These are phyloP conservation scores for Starmerella vaccinii DNA, from an alignment of 805 yeast genomes.

Conservation along the genomic window DNA sequence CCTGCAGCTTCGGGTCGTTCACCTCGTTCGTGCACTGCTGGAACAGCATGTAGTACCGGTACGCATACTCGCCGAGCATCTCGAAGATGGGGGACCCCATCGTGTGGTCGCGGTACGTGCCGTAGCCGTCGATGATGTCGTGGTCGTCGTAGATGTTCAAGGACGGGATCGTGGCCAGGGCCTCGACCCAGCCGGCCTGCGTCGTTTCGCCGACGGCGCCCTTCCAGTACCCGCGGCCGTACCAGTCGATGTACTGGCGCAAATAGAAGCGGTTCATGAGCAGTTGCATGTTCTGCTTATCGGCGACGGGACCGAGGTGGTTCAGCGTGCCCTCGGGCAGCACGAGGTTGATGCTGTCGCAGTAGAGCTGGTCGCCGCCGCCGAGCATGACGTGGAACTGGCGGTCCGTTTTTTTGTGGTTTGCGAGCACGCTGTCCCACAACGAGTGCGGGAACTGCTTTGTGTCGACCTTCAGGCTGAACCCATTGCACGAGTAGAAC, in stretches of 20 bases:
- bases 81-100: slow-evolving; percentile 61
- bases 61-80: slow-evolving; percentile 69
- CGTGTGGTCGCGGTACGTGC: slow-evolving; percentile 68
- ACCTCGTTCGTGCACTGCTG: slow-evolving; percentile 67
- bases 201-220: slow-evolving; percentile 57
- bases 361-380: slow-evolving; percentile 93
- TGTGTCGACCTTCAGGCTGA: slow-evolving; percentile 64
- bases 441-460: slow-evolving; percentile 57
- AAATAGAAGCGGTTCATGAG: slow-evolving; percentile 62
- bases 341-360: slow-evolving; percentile 63
- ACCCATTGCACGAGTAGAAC: slow-evolving; percentile 86
- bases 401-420: slow-evolving; percentile 45
- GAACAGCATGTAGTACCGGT: slow-evolving; percentile 77
- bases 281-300: slow-evolving; percentile 32
- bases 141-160: slow-evolving; percentile 89
- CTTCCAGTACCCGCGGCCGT: slow-evolving; percentile 77
- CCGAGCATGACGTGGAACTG: slow-evolving; percentile 91
- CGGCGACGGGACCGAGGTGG: slow-evolving; percentile 47
- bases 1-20: slow-evolving; percentile 34
- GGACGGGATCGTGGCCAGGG: slow-evolving; percentile 74
- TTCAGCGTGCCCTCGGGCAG: slow-evolving; percentile 26
- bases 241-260: slow-evolving; percentile 73
- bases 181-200: slow-evolving; percentile 59
- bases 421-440: slow-evolving; percentile 74
- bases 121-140: slow-evolving; percentile 93